Conservation (phyloP, 2,329 filamentous ascomycete genomes). For the Colletotrichum chlorophyti region DNA sequence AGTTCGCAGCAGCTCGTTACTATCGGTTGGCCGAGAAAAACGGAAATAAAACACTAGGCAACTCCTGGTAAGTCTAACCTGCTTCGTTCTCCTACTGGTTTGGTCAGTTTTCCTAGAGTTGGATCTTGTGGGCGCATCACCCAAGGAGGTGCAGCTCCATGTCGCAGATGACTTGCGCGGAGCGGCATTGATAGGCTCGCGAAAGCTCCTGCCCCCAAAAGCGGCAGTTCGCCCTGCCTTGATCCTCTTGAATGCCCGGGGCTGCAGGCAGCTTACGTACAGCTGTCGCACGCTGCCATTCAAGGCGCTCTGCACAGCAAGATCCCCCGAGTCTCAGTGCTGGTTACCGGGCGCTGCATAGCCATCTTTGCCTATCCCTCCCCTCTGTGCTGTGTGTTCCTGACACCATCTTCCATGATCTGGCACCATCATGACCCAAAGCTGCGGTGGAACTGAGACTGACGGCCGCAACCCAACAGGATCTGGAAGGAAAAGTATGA, state of each 20-base stretch:
- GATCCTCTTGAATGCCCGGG: conserved; percentile 2
- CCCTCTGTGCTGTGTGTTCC: not conserved
- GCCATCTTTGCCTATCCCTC: not conserved
- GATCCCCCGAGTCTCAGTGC: conserved; percentile 8
- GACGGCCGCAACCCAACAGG: conserved; percentile 55
- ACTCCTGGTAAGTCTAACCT: conserved; percentile 80
- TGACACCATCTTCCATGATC: not conserved
- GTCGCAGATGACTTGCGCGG: conserved; percentile 40
- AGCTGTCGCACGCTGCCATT: not conserved
- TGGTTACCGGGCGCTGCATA: not conserved
- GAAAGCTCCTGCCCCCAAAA: conserved; percentile 16
- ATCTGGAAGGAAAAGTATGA: conserved; percentile 99
- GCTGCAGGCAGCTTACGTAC: conserved; percentile 18
- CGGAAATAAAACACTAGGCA: conserved; percentile 89
- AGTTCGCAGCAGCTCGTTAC: conserved; percentile 87
- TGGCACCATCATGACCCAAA: conserved; percentile 5
- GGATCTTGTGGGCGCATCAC: conserved; percentile 9
- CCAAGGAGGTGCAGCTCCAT: conserved; percentile 10
- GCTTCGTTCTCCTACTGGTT: conserved; percentile 27
- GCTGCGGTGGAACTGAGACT: conserved; percentile 6
- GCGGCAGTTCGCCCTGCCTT: conserved; percentile 22
- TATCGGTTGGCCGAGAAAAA: conserved; percentile 89
- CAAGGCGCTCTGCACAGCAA: conserved; percentile 6
- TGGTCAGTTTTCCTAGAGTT: conserved; percentile 20
- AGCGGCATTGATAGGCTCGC: conserved; percentile 42